Evolutionary conservation across 1,139 yeast species (phyloP), one percentile per base, ranked within the genome.

Genomic region (Geotrichum australiense): DNA sequence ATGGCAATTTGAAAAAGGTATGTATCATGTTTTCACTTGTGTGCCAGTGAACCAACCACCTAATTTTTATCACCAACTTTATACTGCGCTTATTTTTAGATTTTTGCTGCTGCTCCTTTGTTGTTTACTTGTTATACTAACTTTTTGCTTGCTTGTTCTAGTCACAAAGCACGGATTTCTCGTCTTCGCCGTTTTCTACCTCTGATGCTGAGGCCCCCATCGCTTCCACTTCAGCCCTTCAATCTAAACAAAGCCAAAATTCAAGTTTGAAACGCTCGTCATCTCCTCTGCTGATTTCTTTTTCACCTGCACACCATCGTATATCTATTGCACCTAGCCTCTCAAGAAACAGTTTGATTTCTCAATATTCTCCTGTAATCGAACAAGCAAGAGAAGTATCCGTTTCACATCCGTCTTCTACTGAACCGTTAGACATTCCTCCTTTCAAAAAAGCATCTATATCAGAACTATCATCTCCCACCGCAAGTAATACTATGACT

Each of bases 351-450:
- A 45, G 49, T 3, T 35, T 44, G 1, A 26, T 47, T 22, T 48
- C 51, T 3, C 50, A 48, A 14, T 48, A 48, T 28, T 47, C 50
- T 3, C 50, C 51, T 5, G 48, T 48, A 4, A 47, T 48, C 25
- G 50, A 47, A 19, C 42, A 47, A 20, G 51, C 51, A 4, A 47
- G 47, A 8, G 48, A 45, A 19, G 37, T 45, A 12, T 20, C 43
- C 11, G 39, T 45, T 15, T 26, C 32, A 3, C 24, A 35, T 21
- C 30, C 38, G 2, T 32, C 20, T 20, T 37, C 41, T 10, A 25
- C 42, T 3, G 32, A 37, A 3, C 26, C 32, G 31, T n/a, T n/a
- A 11, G 43, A 39, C 20, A 32, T 11, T 19, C 40, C 35, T 3
- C 45, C 41, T 8, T 35, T 28, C 28, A 19, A 39, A 21, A 18